phyloP scores from a whole-genome alignment of 2,329 filamentous ascomycete species.

The Cyphellophora europaea region DNA sequence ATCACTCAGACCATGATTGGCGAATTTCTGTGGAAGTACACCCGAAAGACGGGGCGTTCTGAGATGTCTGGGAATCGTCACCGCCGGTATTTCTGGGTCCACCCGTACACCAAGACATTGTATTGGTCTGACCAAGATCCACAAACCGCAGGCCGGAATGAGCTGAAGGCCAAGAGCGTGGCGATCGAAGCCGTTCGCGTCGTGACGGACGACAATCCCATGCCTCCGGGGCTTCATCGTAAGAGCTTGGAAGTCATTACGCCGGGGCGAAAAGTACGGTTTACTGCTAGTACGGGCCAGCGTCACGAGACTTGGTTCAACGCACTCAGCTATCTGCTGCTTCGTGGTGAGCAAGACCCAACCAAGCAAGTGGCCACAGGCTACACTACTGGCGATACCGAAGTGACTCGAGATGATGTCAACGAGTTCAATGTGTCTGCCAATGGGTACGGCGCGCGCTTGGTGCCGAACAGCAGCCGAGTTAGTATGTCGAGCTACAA shows the following conservation, averaged over 20 bases:
- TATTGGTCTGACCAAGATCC: conserved; percentile 96
- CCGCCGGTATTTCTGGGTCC: conserved; percentile 96
- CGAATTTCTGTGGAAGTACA: conserved; percentile 98
- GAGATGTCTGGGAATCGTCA: conserved; percentile 85
- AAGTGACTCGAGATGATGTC: conserved; percentile 51
- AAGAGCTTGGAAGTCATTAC: conserved; percentile 89
- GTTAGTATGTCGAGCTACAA: conserved; percentile 70
- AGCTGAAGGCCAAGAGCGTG: conserved; percentile 79
- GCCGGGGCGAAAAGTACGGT: conserved; percentile 80
- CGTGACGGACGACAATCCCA: conserved; percentile 87
- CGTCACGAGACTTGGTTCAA: conserved; percentile 99
- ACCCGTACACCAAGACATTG: conserved; percentile 89
- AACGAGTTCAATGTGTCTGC: conserved; percentile 91
- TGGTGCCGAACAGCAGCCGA: conserved; percentile 31
- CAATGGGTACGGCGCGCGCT: conserved; percentile 43
- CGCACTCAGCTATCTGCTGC: conserved; percentile 81
- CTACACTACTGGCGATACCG: conserved; percentile 40
- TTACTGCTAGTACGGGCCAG: conserved; percentile 87
- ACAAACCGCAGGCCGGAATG: conserved; percentile 62
- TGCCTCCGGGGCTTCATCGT: conserved; percentile 85
- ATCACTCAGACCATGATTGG: conserved; percentile 99
- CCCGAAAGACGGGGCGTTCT: conserved; percentile 80
- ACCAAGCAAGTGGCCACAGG: conserved; percentile 34
- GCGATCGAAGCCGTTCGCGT: conserved; percentile 88
- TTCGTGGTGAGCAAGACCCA: conserved; percentile 53